Evolutionary conservation across 768 basidiomycete species (phyloP).

Genomic region (Daedalea quercina): DNA sequence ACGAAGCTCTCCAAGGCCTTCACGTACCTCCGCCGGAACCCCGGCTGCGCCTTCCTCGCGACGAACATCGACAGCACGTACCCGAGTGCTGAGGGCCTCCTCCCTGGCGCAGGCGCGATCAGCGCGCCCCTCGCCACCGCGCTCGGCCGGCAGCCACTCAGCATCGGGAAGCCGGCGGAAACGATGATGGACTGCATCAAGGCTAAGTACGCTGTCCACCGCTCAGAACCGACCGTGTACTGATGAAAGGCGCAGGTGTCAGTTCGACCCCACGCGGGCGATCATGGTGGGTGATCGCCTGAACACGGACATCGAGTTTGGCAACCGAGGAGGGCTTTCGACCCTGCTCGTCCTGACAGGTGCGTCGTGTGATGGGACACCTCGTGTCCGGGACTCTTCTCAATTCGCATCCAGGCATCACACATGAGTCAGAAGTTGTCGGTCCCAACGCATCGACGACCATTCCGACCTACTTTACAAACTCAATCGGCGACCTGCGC

Average conservation of each 20-base stretch:
- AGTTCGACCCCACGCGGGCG: slow-evolving; percentile 80
- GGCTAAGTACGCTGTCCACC: slow-evolving; percentile 43
- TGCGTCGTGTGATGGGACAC: slow-evolving; percentile 19
- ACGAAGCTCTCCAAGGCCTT: slow-evolving; percentile 92
- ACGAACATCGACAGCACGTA: slow-evolving; percentile 94
- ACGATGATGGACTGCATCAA: slow-evolving; percentile 94
- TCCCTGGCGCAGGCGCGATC: slow-evolving; percentile 83
- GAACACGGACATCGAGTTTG: slow-evolving; percentile 94
- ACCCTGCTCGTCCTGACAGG: slow-evolving; percentile 94
- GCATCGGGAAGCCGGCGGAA: slow-evolving; percentile 85
- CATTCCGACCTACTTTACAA: slow-evolving; percentile 76
- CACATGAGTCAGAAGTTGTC: slow-evolving; percentile 64
- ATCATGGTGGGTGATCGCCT: slow-evolving; percentile 97
- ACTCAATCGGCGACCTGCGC: slow-evolving; percentile 77
- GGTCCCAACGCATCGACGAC: slow-evolving; percentile 64
- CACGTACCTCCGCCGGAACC: slow-evolving; percentile 79
- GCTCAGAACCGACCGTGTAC: neutral
- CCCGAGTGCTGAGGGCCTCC: slow-evolving; percentile 63
- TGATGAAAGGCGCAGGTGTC: slow-evolving; percentile 45
- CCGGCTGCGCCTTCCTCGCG: slow-evolving; percentile 75
- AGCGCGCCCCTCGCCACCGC: slow-evolving; percentile 78
- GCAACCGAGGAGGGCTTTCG: slow-evolving; percentile 74
- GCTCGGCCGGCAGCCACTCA: slow-evolving; percentile 60
- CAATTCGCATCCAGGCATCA: slow-evolving; percentile 53
- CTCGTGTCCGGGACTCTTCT: neutral